Evolutionary conservation across 2,329 filamentous ascomycete species (phyloP).

Genomic region (Leptographium wingfieldii): DNA sequence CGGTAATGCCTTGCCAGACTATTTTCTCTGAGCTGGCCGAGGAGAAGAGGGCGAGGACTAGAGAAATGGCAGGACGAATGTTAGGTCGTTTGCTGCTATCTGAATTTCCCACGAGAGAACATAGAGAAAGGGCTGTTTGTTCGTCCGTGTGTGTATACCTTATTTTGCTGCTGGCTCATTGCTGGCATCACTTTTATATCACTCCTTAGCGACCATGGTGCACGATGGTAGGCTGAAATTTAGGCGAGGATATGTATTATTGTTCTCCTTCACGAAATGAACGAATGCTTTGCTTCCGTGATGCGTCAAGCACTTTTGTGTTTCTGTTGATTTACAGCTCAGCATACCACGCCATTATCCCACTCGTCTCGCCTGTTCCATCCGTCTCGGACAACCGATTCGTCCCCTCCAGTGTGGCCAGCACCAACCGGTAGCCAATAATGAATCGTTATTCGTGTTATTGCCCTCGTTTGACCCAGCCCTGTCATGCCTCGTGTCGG

Average conservation of each 20-base stretch:
- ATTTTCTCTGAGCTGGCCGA: constrained; percentile 45
- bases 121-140: not conserved
- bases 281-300: not conserved
- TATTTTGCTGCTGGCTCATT: not conserved
- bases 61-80: not conserved
- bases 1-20: constrained; percentile 53
- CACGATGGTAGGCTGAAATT: not conserved
- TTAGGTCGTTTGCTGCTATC: not conserved
- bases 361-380: too few relatives aligned
- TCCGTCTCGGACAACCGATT: not conserved
- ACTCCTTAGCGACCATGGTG: not conserved
- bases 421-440: constrained; percentile 3
- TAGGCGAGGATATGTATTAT: not conserved
- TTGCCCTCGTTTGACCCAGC: not conserved
- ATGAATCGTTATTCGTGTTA: constrained; percentile 3
- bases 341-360: not conserved
- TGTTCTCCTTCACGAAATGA: not conserved
- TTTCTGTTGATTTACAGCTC: not conserved
- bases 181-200: not conserved
- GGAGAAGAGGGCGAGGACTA: not conserved
- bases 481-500: not conserved
- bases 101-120: too few relatives aligned
- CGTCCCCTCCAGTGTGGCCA: not conserved
- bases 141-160: not conserved
- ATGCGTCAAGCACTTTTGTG: not conserved